These are phyloP conservation scores for Diplogelasinospora grovesii DNA, from an alignment of 495 filamentous ascomycete species.

Conservation along the genomic window DNA sequence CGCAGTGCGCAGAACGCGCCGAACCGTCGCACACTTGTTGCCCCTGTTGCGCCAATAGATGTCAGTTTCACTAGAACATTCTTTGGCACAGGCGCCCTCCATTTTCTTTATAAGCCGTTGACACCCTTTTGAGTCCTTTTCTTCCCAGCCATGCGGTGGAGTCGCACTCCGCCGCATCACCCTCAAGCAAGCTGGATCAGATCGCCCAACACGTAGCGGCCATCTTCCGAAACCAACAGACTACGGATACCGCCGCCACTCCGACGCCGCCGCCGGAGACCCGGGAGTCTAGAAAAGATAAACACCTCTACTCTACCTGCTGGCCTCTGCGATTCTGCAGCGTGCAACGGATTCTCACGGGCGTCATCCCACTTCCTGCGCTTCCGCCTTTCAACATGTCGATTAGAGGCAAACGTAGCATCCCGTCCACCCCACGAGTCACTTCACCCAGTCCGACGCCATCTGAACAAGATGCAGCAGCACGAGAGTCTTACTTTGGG, in stretches of 20 bases:
- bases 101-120: too few species aligned
- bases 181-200: slow-evolving; percentile 38
- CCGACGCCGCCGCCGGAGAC: slow-evolving; percentile 8
- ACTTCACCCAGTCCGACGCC: slow-evolving; percentile 64
- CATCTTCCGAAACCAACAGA: slow-evolving; percentile 11
- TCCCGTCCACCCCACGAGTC: slow-evolving; percentile 60
- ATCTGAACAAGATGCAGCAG: slow-evolving; percentile 45
- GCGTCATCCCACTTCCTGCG: slow-evolving; percentile 41
- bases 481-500: slow-evolving; percentile 48
- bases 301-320: slow-evolving; percentile 34
- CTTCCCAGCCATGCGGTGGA: slow-evolving; percentile 32
- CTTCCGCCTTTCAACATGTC: slow-evolving; percentile 43
- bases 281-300: slow-evolving; percentile 44
- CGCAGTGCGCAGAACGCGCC: slow-evolving; percentile 2
- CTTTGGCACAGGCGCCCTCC: too few species aligned
- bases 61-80: too few species aligned
- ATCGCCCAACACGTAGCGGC: slow-evolving; percentile 23
- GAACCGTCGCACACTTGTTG: background rate
- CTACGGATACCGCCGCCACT: background rate
- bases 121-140: too few species aligned
- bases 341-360: slow-evolving; percentile 44
- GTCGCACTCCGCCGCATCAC: slow-evolving; percentile 28
- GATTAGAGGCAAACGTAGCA: slow-evolving; percentile 22
- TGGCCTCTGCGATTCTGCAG: slow-evolving; percentile 40
- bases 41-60: slow-evolving; percentile 6